Evolutionary conservation across 768 basidiomycete species (phyloP), one percentile per base, ranked within the genome.

Genomic region (Amanita inopinata): DNA sequence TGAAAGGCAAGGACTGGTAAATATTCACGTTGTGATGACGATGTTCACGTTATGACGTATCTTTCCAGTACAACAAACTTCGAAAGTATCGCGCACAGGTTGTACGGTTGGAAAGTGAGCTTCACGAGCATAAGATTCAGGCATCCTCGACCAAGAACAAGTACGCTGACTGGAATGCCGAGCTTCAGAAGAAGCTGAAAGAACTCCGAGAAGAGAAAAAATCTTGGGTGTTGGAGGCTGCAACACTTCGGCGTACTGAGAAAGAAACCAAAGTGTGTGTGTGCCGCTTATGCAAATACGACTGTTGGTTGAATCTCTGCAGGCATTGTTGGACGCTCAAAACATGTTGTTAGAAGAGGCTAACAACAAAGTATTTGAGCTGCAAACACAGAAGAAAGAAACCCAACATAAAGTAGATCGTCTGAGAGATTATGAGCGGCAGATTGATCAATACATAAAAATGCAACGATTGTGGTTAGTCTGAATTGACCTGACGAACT

Each of bases 381-480:
- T 94, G 22, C 66, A 82, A 56, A 91, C 86, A 14, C 73, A 80
- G 52, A 70, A 73, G 50, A 84, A 86, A 52, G 86, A 86, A 59
- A 80, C 71, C 34, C 74, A 80, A 46, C 85, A 85, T 53, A 92
- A 92, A 55, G 74, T 94, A 9, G 78, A 81, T 47, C 74, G 84
- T 12, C 65, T 94, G 32, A 65, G 70, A 38, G 89, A 94, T 57
- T 94, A 92, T 50, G 91, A 96, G 56, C 67, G 64, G n/a, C 82
- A 86, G 51, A 88, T 94, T 33, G 81, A 87, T 40, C 85, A 91
- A 53, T 73, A 88, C 46, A 65, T 81, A 32, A 76, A 78, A 43
- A 73, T 83, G 53, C 84, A 89, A 54, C 70, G 73, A 38, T 61
- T 90, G 50, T 94, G 90, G 91, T 87, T 57, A 22, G 75, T 60